Conservation (phyloP, 2,329 filamentous ascomycete species). For the Colletotrichum sp. region DNA sequence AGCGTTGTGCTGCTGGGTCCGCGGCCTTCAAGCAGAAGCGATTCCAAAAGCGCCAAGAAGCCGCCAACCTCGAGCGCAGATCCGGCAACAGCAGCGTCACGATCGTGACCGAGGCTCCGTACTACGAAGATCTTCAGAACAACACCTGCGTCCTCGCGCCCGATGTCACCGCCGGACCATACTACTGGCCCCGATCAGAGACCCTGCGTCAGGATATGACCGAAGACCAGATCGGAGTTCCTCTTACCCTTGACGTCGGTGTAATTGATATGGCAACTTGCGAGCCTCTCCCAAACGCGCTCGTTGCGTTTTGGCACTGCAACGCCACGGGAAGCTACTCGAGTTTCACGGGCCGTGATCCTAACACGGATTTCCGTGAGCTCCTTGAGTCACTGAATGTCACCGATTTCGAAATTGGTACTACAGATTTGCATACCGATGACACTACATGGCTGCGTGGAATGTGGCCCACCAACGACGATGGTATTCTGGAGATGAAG, state of each 20-base stretch:
- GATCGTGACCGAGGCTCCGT: neutral
- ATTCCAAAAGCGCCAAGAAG: neutral
- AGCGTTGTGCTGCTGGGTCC: neutral
- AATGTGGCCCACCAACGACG: neutral
- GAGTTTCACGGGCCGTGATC: neutral
- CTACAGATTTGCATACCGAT: neutral
- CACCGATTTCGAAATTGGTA: neutral
- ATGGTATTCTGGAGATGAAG: neutral
- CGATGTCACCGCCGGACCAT: constrained; percentile 52
- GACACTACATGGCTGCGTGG: neutral
- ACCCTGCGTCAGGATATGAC: neutral
- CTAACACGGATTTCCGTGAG: neutral
- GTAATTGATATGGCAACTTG: constrained; percentile 5
- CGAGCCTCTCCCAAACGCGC: neutral
- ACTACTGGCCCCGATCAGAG: constrained; percentile 33
- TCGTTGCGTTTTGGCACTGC: neutral
- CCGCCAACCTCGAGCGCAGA: neutral
- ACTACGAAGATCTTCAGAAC: constrained; percentile 23
- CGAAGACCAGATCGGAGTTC: neutral
- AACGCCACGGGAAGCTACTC: neutral
- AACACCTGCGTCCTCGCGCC: constrained; percentile 48
- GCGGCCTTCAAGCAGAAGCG: neutral
- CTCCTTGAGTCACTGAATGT: neutral
- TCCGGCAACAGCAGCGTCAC: neutral
- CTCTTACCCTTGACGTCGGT: neutral